These are phyloP conservation scores for Nematocida sp. DNA, from an alignment of 371 early-diverging fungal species.

Conservation along the genomic window DNA sequence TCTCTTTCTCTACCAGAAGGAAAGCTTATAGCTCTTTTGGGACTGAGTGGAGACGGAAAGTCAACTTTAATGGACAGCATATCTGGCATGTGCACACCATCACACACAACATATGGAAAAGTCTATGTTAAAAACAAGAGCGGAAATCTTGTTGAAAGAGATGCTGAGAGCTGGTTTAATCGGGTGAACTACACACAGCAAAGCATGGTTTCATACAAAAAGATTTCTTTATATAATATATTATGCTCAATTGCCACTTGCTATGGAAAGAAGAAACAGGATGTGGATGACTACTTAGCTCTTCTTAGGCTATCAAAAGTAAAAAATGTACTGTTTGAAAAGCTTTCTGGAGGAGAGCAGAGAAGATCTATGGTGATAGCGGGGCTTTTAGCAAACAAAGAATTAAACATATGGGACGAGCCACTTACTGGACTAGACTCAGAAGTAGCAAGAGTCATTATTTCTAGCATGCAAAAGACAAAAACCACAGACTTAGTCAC, in stretches of 20 bases:
- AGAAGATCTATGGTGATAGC: slow-evolving; percentile 19
- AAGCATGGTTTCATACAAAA: slow-evolving; percentile 5
- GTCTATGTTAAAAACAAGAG: slow-evolving; percentile 64
- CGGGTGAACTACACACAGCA: slow-evolving; percentile 6
- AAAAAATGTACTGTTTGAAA: slow-evolving; percentile 9
- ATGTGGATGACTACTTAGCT: neutral
- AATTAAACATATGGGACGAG: slow-evolving; percentile 48
- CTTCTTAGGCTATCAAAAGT: neutral
- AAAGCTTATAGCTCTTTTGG: slow-evolving; percentile 72
- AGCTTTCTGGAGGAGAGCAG: slow-evolving; percentile 33
- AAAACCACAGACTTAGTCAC: slow-evolving; percentile 23
- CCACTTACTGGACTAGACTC: slow-evolving; percentile 28
- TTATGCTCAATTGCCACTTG: slow-evolving; percentile 23
- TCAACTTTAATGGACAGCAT: slow-evolving; percentile 69
- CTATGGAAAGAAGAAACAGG: neutral
- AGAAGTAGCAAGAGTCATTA: neutral
- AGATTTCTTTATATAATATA: neutral
- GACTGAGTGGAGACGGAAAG: slow-evolving; percentile 74
- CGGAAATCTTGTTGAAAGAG: slow-evolving; percentile 32
- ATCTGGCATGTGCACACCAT: slow-evolving; percentile 72
- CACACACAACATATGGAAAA: slow-evolving; percentile 72
- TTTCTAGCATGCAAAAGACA: slow-evolving; percentile 24
- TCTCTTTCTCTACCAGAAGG: slow-evolving; percentile 19
- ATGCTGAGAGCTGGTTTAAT: slow-evolving; percentile 5
- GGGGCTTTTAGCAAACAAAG: slow-evolving; percentile 12